Evolutionary conservation across 768 basidiomycete species (phyloP).

Genomic region (Glaciozyma martinii): DNA sequence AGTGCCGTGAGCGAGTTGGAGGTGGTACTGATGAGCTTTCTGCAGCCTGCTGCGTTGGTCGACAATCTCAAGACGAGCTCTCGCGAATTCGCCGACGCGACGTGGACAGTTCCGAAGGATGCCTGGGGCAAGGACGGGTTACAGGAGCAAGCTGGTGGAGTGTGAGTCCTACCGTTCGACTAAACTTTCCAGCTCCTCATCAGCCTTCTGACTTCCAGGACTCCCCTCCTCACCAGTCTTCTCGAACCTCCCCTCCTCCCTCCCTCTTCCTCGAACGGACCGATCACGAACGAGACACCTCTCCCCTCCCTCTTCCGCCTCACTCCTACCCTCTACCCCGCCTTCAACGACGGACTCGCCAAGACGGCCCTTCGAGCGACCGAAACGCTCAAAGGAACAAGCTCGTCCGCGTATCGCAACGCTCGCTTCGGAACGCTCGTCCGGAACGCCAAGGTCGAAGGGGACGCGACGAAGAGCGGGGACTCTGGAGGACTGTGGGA

Average conservation of each 20-base stretch:
- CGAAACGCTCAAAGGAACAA: constrained; percentile 2
- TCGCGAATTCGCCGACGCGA: background rate
- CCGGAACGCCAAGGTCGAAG: background rate
- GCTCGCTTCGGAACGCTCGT: background rate
- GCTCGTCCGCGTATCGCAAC: constrained; percentile 3
- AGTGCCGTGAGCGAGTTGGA: background rate
- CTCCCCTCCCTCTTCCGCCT: constrained; percentile 2
- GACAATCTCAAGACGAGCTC: constrained; percentile 3
- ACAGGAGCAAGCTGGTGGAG: background rate
- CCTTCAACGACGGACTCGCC: background rate
- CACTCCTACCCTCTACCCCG: constrained; percentile 4
- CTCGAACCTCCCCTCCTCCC: background rate
- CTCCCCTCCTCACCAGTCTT: constrained; percentile 2
- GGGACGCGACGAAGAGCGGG: background rate
- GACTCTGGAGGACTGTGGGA: background rate
- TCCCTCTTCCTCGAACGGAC: background rate
- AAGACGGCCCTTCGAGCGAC: background rate
- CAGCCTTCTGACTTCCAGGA: background rate
- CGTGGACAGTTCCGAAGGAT: background rate
- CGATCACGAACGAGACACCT: constrained; percentile 2
- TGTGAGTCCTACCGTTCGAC: background rate
- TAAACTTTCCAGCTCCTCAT: background rate
- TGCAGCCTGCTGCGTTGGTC: constrained; percentile 1
- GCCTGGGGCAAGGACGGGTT: background rate
- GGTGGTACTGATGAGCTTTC: background rate